Base-by-base conservation (phyloP, 768 basidiomycete genomes). In the Serendipita indica region DNA sequence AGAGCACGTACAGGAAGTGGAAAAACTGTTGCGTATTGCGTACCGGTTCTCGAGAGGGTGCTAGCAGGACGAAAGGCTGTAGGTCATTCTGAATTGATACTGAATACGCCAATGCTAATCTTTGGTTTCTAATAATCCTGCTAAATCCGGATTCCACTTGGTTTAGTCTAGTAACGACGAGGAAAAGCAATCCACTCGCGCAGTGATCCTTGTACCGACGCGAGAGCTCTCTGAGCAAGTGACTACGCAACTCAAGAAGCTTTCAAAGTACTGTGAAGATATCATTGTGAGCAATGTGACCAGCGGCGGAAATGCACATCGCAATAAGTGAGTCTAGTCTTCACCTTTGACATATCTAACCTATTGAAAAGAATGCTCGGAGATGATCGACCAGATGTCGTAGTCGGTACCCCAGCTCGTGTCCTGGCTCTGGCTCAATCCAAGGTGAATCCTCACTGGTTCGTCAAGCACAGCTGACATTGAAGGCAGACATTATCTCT, bases 1-100 rank as follows among this genome's bases (percentile, higher is more conserved):
- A 80, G 89, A 43, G 94, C 96, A 2, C 79, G 89, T 32, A 99
- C 96, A 2, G 96, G 96, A 16, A 92, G 89, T 60, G 96, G 96
- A 25, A 99, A 99, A 74, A 99, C 96, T 0, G 89, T 87, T 2
- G 91, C 96, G 2, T 99, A 99, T 68, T 89, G 88, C 64, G 77
- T 98, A 7, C 96, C 96, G 0, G 72, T 93, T 25, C 74, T 89
- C 0, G 92, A 98, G 68, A 93, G 90, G 69, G 82, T 98, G 22
- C 66, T 97, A 58, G 79, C 75, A 62, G 78, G 79, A 10, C 49
- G 49, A 2, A 93, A 92, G 78, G 75, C 73, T 68, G 90, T 90
- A 69, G 70, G 84, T 77, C 64, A 67, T 65, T 62, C 52, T 45
- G 58, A 16, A 49, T 14, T 30, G 41, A 39, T n/a, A 22, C 39